Evolutionary conservation across 345 rosid genomes (phyloP), one percentile per base, ranked within the genome.

Genomic region (Ricinus communis): DNA sequence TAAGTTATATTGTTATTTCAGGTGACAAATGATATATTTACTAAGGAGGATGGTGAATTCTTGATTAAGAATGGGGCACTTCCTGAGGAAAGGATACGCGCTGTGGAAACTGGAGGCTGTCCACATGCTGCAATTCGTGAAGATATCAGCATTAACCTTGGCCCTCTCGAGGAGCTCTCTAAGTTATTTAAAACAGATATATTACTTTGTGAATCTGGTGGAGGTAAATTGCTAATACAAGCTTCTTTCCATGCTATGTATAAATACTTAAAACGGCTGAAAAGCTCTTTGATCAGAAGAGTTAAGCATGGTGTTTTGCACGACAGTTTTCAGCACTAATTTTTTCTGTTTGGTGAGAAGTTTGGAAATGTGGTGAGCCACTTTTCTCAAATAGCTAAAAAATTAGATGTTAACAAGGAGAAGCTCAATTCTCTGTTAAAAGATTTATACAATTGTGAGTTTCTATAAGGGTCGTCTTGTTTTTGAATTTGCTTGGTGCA

Each of bases 51-150:
- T 69, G 97, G 93, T 50, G 97, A 92, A 80, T 95, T 95, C 86
- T 84, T 95, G 83, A 87, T 92, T 75, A 90, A 92, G 80, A 76
- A 95, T 52, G 97, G 93, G 15, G 97, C 97, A 56, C 92, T 92
- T 66, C 96, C 97, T 16, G 93, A 85, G 73, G 97, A 92, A 82
- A 86, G 99, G 80, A 92, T 95, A 11, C 92, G 87, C 5, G 97
- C 99, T 57, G 88, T 92, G 45, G 98, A 95, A 82, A 95, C 97
- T 0, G 97, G 99, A 81, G 97, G 97, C 46, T 90, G 99, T 65
- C 97, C 97, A 8, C 99, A 92, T 64, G 97, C 97, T n/a, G 99
- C 99, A 0, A 95, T 95, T 72, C 97, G 96, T 65, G 97, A 95
- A 83, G 97, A 95, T 72, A 95, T 95, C 84, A 95, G 97, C 80